Conservation (phyloP, 2,329 filamentous ascomycete species). For the Microdochium nivale region DNA sequence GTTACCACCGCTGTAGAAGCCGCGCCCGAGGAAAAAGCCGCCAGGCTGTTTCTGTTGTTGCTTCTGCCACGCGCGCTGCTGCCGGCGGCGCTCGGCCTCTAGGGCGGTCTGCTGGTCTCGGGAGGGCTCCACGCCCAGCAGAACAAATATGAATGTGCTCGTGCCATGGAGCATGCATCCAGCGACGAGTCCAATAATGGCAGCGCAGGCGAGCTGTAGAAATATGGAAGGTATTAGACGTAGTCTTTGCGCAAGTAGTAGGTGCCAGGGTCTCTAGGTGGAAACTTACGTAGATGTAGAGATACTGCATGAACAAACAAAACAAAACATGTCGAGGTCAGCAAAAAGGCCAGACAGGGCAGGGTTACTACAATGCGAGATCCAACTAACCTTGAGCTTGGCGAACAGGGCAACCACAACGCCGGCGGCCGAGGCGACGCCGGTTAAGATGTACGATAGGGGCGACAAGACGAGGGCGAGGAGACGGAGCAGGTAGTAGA, state of each 20-base stretch:
- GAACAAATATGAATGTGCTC: slow-evolving; percentile 16
- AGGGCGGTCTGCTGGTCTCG: slow-evolving; percentile 5
- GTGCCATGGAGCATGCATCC: slow-evolving; percentile 16
- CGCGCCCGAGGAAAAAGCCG: not conserved
- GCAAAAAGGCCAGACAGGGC: too few species aligned
- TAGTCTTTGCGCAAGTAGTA: not conserved
- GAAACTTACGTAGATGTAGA: slow-evolving; percentile 22
- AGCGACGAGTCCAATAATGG: slow-evolving; percentile 17
- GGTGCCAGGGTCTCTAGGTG: too few species aligned
- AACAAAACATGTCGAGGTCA: not conserved
- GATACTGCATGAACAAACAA: slow-evolving; percentile 11
- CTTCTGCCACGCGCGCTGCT: not conserved
- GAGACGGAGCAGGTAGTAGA: slow-evolving; percentile 12
- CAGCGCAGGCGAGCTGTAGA: slow-evolving; percentile 17
- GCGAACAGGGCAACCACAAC: slow-evolving; percentile 10
- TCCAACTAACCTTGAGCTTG: slow-evolving; percentile 18
- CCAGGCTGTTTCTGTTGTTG: not conserved
- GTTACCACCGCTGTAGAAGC: not conserved
- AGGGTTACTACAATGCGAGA: too few species aligned
- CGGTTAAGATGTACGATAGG: slow-evolving; percentile 11
- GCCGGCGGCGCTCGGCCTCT: not conserved
- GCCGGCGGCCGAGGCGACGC: slow-evolving; percentile 5
- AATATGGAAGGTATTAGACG: not conserved
- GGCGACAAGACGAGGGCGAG: slow-evolving; percentile 19
- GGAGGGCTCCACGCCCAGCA: slow-evolving; percentile 14